Evolutionary conservation across 805 yeast genomes (phyloP).

Genomic region (Zygoascus ofunaensis): DNA sequence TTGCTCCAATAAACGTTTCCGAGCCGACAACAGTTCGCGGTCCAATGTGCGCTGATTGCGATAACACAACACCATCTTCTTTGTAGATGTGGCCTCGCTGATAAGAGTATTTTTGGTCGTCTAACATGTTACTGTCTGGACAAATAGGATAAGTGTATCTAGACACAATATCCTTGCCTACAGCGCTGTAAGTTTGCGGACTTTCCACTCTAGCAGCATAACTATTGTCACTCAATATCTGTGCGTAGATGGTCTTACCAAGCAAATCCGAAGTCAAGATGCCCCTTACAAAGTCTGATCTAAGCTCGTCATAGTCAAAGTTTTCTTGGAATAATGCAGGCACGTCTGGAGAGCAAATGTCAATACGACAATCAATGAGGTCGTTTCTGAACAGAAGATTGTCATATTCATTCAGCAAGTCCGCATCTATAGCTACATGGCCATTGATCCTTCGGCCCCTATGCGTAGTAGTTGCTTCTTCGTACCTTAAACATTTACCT

Average conservation of each 20-base stretch:
- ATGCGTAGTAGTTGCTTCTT: constrained; percentile 41
- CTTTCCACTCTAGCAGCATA: constrained; percentile 95
- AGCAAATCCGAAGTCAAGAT: constrained; percentile 82
- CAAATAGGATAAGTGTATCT: constrained; percentile 91
- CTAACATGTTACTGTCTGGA: constrained; percentile 72
- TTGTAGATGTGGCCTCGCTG: constrained; percentile 83
- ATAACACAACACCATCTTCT: constrained; percentile 78
- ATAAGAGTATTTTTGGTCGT: constrained; percentile 65
- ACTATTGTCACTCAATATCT: constrained; percentile 61
- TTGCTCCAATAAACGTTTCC: constrained; percentile 66
- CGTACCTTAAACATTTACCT: constrained; percentile 75
- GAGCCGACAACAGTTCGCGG: constrained; percentile 77
- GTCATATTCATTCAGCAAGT: constrained; percentile 53
- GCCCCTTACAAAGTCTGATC: constrained; percentile 85
- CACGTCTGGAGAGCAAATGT: constrained; percentile 88
- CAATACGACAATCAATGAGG: constrained; percentile 91
- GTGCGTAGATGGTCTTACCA: constrained; percentile 85
- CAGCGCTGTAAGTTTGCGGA: constrained; percentile 86
- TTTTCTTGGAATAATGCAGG: constrained; percentile 95
- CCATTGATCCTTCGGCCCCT: constrained; percentile 16
- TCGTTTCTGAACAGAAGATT: constrained; percentile 79
- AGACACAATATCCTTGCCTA: constrained; percentile 79
- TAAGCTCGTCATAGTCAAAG: constrained; percentile 81
- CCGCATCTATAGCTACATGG: constrained; percentile 67
- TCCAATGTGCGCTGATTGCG: constrained; percentile 84